phyloP scores from a whole-genome alignment of 129 eudicot genomes.

The Pseudognaphalium luteoalbum region DNA sequence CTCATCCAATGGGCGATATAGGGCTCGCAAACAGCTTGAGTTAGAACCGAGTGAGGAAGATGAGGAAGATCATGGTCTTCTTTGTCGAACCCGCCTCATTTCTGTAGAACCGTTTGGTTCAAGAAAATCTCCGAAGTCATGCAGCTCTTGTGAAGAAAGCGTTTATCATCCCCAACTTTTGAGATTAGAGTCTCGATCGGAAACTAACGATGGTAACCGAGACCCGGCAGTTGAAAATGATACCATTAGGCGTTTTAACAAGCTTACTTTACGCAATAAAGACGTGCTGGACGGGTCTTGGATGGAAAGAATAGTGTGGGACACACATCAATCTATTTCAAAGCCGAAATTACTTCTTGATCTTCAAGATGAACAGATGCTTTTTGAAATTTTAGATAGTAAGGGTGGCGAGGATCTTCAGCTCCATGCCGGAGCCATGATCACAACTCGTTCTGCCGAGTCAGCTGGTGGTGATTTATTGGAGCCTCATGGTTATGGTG shows the following conservation, averaged over 20 bases:
- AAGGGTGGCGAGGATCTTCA: constrained; percentile 61
- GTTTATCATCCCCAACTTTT: constrained; percentile 76
- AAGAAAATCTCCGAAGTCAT: constrained; percentile 34
- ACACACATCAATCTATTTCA: constrained; percentile 47
- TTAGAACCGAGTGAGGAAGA: constrained; percentile 17
- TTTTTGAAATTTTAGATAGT: constrained; percentile 78
- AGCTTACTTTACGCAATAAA: constrained; percentile 69
- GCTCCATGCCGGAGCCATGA: constrained; percentile 95
- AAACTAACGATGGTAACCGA: constrained; percentile 40
- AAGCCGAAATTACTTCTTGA: constrained; percentile 81
- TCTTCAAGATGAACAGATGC: constrained; percentile 95
- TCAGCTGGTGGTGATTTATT: constrained; percentile 47
- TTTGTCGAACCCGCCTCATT: constrained; percentile 36
- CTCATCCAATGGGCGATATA: constrained; percentile 19
- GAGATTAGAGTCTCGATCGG: constrained; percentile 69
- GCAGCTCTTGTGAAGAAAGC: constrained; percentile 38
- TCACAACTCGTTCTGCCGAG: constrained; percentile 56
- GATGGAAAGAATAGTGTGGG: constrained; percentile 91
- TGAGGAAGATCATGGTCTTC: constrained; percentile 41
- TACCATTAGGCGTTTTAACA: constrained; percentile 60
- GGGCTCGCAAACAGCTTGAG: constrained; percentile 21
- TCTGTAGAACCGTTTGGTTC: constrained; percentile 69
- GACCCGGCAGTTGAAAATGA: constrained; percentile 50
- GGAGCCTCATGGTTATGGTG: constrained; percentile 67
- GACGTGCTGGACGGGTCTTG: constrained; percentile 79